Evolutionary conservation across 768 basidiomycete species (phyloP).

Genomic region (Termitomyces titanicus): DNA sequence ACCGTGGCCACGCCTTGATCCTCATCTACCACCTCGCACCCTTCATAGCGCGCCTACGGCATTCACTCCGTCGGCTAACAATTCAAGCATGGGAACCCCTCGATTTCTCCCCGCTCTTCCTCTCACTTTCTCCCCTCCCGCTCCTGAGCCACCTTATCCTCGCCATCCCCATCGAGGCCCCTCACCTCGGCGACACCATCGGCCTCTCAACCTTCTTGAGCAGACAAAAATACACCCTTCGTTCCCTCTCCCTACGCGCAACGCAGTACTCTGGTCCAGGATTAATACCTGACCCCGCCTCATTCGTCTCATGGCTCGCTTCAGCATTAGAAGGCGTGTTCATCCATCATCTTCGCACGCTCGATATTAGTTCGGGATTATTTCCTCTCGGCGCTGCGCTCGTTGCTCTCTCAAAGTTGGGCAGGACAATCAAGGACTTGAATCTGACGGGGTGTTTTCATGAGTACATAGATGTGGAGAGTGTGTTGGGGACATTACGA

Average conservation of each 20-base stretch:
- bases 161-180: conserved; percentile 35
- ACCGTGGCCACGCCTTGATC: conserved; percentile 23
- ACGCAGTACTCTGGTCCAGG: conserved; percentile 37
- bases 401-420: conserved; percentile 39
- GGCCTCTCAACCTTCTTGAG: conserved; percentile 34
- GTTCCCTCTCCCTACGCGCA: conserved; percentile 36
- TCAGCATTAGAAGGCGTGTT: conserved; percentile 23
- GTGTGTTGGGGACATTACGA: conserved; percentile 23
- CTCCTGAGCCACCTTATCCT: conserved; percentile 33
- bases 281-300: conserved; percentile 24
- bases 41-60: conserved; percentile 31
- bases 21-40: conserved; percentile 35
- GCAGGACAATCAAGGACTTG: conserved; percentile 29
- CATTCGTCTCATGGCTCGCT: conserved; percentile 36
- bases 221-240: conserved; percentile 30
- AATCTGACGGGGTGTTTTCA: conserved; percentile 38
- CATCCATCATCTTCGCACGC: conserved; percentile 19
- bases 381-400: conserved; percentile 37
- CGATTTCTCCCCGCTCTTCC: conserved; percentile 40
- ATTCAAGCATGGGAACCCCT: conserved; percentile 42
- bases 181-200: conserved; percentile 39
- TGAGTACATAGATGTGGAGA: conserved; percentile 31
- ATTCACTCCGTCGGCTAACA: conserved; percentile 33
- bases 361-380: conserved; percentile 19
- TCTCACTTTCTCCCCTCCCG: conserved; percentile 27